Evolutionary conservation across 2,329 filamentous ascomycete genomes (phyloP).

Genomic region (Phaeosphaeria sp.): DNA sequence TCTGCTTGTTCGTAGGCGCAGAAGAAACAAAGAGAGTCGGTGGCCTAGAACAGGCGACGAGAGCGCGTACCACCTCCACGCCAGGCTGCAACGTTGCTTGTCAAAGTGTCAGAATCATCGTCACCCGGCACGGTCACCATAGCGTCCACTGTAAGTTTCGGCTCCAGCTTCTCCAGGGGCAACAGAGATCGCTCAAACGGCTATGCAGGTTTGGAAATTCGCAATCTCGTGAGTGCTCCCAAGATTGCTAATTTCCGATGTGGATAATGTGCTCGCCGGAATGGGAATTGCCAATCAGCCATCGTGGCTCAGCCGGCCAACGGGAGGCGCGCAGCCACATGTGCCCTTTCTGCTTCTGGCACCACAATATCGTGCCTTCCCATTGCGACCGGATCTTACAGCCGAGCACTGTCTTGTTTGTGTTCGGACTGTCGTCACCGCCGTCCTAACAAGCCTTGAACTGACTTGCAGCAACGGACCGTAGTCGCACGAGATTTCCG

Average conservation of each 20-base stretch:
- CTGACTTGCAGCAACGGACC: neutral
- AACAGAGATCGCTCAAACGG: constrained; percentile 2
- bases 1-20: neutral
- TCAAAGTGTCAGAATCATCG: constrained; percentile 8
- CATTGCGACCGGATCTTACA: neutral
- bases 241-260: constrained; percentile 7
- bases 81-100: constrained; percentile 3
- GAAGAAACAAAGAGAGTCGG: neutral
- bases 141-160: neutral
- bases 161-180: constrained; percentile 7
- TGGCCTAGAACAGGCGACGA: neutral
- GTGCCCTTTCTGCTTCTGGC: neutral
- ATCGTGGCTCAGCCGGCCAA: neutral
- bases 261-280: neutral
- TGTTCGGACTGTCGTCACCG: constrained; percentile 1
- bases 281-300: constrained; percentile 6
- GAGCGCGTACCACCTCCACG: neutral
- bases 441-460: neutral
- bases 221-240: constrained; percentile 3
- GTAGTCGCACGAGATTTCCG: neutral
- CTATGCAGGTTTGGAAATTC: constrained; percentile 3
- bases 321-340: constrained; percentile 4
- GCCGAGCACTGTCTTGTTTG: neutral
- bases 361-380: neutral
- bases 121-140: constrained; percentile 6